Base-by-base conservation (phyloP, 176 grass and related monocot species). In the Aegilops umbellulata region DNA sequence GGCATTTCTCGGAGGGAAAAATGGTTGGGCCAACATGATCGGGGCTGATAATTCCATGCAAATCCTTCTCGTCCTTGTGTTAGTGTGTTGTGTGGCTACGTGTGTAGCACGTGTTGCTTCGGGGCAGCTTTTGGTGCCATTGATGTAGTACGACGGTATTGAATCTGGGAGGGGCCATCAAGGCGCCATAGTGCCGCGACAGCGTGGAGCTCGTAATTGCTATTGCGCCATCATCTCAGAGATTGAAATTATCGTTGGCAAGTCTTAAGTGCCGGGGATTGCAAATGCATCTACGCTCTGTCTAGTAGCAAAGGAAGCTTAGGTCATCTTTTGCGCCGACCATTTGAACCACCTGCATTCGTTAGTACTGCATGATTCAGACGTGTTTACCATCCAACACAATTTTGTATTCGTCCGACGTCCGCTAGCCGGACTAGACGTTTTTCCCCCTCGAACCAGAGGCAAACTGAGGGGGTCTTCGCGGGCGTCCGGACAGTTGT, bases 161-260 rank as follows among this genome's bases (percentile, higher is more conserved):
- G 26, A 80, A 63, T 49, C 0, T 4, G 11, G 10, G 23, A 63
- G 84, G 35, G 20, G 66, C 77, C 38, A 86, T 86, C 35, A 63
- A 73, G 80, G 25, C 30, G 65, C 66, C 84, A 62, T 71, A 78
- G 49, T 86, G 76, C 55, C 69, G 63, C 63, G 63, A 79, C 76
- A 86, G 84, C 76, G 83, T 7, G 23, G 57, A 61, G 16, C 61
- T 65, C 74, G 51, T 61, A 62, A 79, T 62, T 80, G 66, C 71
- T 66, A 35, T 62, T 3, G 20, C 55, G 55, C 19, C 55, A 58
- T 58, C 55, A 2, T 58, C 55, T 8, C 7, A 9, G 55, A 8
- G 0, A 9, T 6, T 58, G 55, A 58, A 9, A 58, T 58, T 7
- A 9, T 58, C 19, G 19, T 58, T 7, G 55, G 7, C 55, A 22